These are phyloP conservation scores for Apiospora pterosperma DNA, from an alignment of 2,329 filamentous ascomycete species.

Conservation along the genomic window DNA sequence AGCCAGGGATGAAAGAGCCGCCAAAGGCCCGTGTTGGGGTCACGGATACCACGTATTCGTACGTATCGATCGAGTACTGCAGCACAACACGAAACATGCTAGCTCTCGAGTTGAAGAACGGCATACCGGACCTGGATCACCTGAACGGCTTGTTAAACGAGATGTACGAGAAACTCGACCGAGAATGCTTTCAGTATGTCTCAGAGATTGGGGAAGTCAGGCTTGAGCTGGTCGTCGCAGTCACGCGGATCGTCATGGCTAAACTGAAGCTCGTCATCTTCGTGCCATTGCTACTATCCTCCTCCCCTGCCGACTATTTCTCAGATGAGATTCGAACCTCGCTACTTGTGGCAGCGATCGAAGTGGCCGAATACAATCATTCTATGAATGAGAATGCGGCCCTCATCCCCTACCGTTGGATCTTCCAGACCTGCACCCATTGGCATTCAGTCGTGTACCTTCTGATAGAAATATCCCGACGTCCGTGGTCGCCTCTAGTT, in stretches of 20 bases:
- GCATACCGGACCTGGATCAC: constrained; percentile 31
- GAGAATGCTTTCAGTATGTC: constrained; percentile 38
- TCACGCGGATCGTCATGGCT: constrained; percentile 68
- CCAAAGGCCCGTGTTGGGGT: constrained; percentile 37
- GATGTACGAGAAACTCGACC: constrained; percentile 31
- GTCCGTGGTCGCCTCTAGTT: constrained; percentile 23
- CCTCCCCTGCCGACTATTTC: constrained; percentile 52
- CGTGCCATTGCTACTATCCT: constrained; percentile 63
- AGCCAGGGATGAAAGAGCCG: constrained; percentile 27
- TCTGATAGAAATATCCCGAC: constrained; percentile 38
- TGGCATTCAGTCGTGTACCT: constrained; percentile 50
- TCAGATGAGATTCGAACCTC: constrained; percentile 63
- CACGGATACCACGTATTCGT: constrained; percentile 41
- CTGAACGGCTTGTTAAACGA: constrained; percentile 28
- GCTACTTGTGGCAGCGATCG: constrained; percentile 68
- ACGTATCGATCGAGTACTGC: constrained; percentile 32
- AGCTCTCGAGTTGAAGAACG: constrained; percentile 24
- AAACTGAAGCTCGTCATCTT: constrained; percentile 78
- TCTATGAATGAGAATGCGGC: constrained; percentile 59
- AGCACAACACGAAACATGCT: constrained; percentile 35
- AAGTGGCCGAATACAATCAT: constrained; percentile 69
- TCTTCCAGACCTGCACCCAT: constrained; percentile 48
- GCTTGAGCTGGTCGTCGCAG: constrained; percentile 45
- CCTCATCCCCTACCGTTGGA: constrained; percentile 44
- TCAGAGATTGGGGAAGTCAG: constrained; percentile 26